Evolutionary conservation across 257 asterid genomes (phyloP), one percentile per base, ranked within the genome.

Genomic region (Gynochthodes officinalis): DNA sequence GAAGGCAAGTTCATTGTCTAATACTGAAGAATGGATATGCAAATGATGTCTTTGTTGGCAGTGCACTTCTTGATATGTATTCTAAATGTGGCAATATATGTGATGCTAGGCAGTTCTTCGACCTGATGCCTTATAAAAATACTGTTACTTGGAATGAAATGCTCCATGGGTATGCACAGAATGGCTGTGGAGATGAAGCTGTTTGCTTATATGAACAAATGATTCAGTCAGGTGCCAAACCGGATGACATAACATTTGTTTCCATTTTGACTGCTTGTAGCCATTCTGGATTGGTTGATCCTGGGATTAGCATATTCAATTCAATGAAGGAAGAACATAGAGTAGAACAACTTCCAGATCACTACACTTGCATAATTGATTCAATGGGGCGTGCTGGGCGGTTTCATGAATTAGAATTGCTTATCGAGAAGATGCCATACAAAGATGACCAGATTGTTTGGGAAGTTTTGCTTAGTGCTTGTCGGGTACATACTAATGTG

Each of bases 251-350:
- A 79, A 90, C 95, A 16, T 82, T 88, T 32, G 77, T 90, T 19
- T 87, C 88, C 33, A 87, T 86, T 58, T 78, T 90, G 69, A 85
- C 90, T 13, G 95, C 95, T 11, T 90, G 96, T 76, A 90, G 92
- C 66, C 92, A 86, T 79, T 83, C 92, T 28, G 92, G 96, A 69
- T 75, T 88, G 74, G 90, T 86, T 11, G 95, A 90, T 70, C 52
- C 71, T 7, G 92, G 87, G 52, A 67, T 86, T 61, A 77, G 66
- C 27, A 68, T 86, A 70, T 85, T 90, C 82, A 62, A 78, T 42
- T 76, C 87, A 16, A 90, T 90, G 92, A 75, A 72, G 74, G 40
- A 74, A 61, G 85, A 77, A 48, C 72, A 84, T 69, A 87, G 82
- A 27, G 61, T 88, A 15, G 84, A 80, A 80, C 88, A 93, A 28